phyloP scores from a whole-genome alignment of 2,329 filamentous ascomycete genomes.

The Dendryphion nanum region DNA sequence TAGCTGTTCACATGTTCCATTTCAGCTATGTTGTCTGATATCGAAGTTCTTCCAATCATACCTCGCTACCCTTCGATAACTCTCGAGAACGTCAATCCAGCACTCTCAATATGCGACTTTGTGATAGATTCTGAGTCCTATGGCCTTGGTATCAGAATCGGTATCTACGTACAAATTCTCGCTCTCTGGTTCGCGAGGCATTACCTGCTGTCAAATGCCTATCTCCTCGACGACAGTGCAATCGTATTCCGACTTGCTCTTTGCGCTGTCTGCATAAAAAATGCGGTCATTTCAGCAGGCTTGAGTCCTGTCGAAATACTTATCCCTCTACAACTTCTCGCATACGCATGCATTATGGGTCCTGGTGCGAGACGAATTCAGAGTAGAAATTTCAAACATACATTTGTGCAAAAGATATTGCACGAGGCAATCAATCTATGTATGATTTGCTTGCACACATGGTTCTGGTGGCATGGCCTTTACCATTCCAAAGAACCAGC shows the following conservation, averaged over 20 bases:
- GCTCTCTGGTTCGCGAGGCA: conserved; percentile 28
- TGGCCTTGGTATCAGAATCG: conserved; percentile 28
- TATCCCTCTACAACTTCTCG: conserved; percentile 18
- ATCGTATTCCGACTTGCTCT: conserved; percentile 23
- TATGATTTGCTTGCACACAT: conserved; percentile 10
- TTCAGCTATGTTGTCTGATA: no score
- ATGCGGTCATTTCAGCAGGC: conserved; percentile 6
- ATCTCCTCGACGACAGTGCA: conserved; percentile 17
- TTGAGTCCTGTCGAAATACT: conserved; percentile 19
- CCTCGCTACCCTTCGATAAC: no score
- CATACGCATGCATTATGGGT: conserved; percentile 2
- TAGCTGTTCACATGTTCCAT: no score
- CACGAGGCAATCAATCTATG: conserved; percentile 8
- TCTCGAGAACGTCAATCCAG: no score
- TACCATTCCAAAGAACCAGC: conserved; percentile 15
- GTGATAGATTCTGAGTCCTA: conserved; percentile 24
- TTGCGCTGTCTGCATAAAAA: conserved; percentile 14
- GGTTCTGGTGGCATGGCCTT: conserved; percentile 23
- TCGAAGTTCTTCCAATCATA: no score
- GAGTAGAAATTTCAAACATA: conserved; percentile 4
- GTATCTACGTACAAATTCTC: conserved; percentile 26
- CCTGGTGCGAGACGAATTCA: conserved; percentile 10
- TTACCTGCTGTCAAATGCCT: conserved; percentile 20
- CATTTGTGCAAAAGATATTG: conserved; percentile 1
- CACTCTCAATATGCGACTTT: conserved; percentile 14